Evolutionary conservation across 2,329 filamentous ascomycete species (phyloP), one percentile per base, ranked within the genome.

Genomic region (Colletotrichum horii): DNA sequence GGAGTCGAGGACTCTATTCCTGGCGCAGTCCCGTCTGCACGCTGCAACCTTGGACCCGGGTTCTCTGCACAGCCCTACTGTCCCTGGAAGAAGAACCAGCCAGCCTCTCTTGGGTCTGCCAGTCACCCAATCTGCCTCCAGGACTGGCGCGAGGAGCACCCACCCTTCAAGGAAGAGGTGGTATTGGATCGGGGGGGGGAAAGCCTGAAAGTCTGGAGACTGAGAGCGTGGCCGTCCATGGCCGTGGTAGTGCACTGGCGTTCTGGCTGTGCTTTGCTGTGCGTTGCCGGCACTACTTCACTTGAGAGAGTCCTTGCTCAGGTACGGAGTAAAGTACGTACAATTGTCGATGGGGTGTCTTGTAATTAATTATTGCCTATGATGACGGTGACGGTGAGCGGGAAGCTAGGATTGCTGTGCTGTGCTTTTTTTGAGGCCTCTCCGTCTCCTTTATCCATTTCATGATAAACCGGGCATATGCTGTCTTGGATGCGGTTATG

Each of bases 31-130:
- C 22, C 22, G 22, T 16, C 22, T 30, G 58, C 69, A 32, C 38
- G 56, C 69, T 75, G 67, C 60, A 43, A 62, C 55, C 61, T 71
- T 52, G 68, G 62, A 36, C 38, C 68, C 52, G 48, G 69, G 69
- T 64, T 75, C 55, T 64, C 38, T 73, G 73, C 74, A 76, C 74
- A 76, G 74, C 74, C 74, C 65, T 76, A 76, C 74, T 76, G 64
- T 76, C 64, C 73, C 73, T 69, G 69, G 67, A 66, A 56, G 38
- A 26, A 43, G 32, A 30, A 66, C 38, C 64, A 58, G 55, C 70
- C 70, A 71, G 64, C 55, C 36, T 55, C 36, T 52, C 22, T 61
- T 26, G 11, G 16, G 38, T 52, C 26, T 52, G 64, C 38, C 26
- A 6, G 28, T 52, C 36, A 30, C 16, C 19, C 24, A 64, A 34